phyloP scores from a whole-genome alignment of 2,329 filamentous ascomycete genomes.

The Fusarium sp. region DNA sequence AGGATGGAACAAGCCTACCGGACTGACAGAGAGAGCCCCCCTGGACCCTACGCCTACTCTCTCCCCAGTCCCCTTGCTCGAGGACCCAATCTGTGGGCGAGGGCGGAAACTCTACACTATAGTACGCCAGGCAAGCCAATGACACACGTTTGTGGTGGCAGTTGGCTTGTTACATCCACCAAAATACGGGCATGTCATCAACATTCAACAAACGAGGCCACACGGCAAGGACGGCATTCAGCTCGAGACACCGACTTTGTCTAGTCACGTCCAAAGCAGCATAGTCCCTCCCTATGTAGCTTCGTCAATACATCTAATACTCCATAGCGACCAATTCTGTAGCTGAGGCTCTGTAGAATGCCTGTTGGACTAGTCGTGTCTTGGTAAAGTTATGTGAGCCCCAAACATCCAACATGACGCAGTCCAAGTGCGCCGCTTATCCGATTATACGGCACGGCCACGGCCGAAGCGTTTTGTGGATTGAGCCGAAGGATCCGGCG shows the following conservation, averaged over 20 bases:
- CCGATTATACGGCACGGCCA: constrained; percentile 27
- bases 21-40: too few relatives aligned
- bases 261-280: neutral
- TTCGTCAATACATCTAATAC: neutral
- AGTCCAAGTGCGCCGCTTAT: constrained; percentile 26
- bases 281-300: too few relatives aligned
- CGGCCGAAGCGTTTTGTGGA: constrained; percentile 25
- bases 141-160: neutral
- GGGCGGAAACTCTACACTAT: neutral
- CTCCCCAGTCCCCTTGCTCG: too few relatives aligned
- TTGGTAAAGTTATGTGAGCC: constrained; percentile 11
- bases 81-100: too few relatives aligned
- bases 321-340: neutral
- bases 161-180: neutral
- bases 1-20: too few relatives aligned
- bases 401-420: constrained; percentile 16
- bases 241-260: neutral
- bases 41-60: too few relatives aligned
- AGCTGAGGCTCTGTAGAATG: too few relatives aligned
- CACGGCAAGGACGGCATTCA: constrained; percentile 23
- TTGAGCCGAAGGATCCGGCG: constrained; percentile 36
- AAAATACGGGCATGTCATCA: neutral
- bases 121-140: neutral
- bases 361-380: neutral
- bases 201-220: neutral